A percentile compares a stretch with the other conserved stretches of the same genome.
phyloP scores from a whole-genome alignment of 2,329 filamentous ascomycete species.

The Zasmidium citrigriseum region DNA sequence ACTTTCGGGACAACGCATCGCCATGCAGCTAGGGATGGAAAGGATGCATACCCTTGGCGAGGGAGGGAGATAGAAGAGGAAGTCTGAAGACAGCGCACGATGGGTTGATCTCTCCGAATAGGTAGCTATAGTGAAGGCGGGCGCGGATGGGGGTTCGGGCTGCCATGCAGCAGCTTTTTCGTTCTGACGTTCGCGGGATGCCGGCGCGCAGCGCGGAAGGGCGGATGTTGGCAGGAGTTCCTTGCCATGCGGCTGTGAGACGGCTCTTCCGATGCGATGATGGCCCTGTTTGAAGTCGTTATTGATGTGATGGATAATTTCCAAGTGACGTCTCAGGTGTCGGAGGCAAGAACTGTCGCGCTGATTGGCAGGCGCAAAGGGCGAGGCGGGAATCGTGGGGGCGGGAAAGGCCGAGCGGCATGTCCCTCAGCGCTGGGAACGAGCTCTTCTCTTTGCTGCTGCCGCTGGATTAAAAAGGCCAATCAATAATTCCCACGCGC shows the following conservation, averaged over 20 bases:
- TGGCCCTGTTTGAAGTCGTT: neutral
- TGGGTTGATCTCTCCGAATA: neutral
- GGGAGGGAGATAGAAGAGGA: neutral
- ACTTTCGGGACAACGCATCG: conserved; percentile 12
- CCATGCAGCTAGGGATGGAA: conserved; percentile 8
- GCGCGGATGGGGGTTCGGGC: neutral
- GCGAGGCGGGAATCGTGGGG: neutral
- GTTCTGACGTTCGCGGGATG: neutral
- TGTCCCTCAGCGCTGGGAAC: neutral
- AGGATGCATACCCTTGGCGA: conserved; percentile 7
- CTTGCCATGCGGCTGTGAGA: neutral
- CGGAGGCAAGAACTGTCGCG: neutral
- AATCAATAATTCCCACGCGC: neutral
- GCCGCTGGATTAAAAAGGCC: neutral
- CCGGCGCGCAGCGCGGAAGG: neutral
- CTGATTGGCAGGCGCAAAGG: neutral
- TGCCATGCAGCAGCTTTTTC: neutral
- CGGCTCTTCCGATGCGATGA: neutral
- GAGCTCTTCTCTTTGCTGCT: neutral
- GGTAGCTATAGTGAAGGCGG: neutral
- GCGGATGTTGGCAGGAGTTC: neutral
- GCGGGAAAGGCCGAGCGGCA: neutral
- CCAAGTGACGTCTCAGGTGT: neutral
- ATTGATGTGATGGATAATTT: neutral
- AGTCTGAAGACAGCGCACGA: neutral